Evolutionary conservation across 495 filamentous ascomycete genomes (phyloP), one percentile per base, ranked within the genome.

Genomic region (Entonaema liquescens): DNA sequence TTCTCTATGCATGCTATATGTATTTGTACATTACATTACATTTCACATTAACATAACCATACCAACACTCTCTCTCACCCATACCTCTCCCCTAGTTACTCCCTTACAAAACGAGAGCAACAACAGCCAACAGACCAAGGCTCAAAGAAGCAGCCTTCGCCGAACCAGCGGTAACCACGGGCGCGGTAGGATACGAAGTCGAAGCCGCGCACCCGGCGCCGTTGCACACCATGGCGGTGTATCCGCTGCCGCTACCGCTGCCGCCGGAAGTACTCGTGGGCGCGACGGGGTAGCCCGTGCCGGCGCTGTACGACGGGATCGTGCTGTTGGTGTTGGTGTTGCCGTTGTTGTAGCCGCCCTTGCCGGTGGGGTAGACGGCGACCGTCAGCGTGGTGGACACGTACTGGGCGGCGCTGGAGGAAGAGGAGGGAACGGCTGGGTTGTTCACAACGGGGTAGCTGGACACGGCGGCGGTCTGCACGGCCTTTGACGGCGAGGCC

Each of bases 101-200:
- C 23, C 21, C 38, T 29, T 72, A 72, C 60, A 72, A 52, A 17
- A 44, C 17, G 1, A 72, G 56, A 7, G 61, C 70, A 21, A 62
- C 65, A 55, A 68, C 40, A 21, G 56, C 70, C 70, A 72, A 38
- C 55, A 72, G 23, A 5, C 70, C 64, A 12, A 72, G 29, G 50
- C 59, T 58, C 17, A 72, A 29, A 12, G 65, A 65, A 36, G 56
- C 70, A n/a, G 15, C 47, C 70, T 65, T 72, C 1, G 59, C 64
- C 17, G 65, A 47, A 1, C 65, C 70, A 7, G 65, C 70, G 2
- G 70, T 68, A 11, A 72, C 69, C 0, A 68, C 33, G 0, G 64
- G 35, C 23, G 63, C 35, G 17, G 70, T 68, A 11, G 70, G 70
- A 38, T 50, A 64, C 47, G 60, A 63, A 9, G 38, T 42, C 38